Percentiles rank a stretch among this genome's conserved stretches.
These are phyloP conservation scores for Volutella citrinella DNA, from an alignment of 2,329 filamentous ascomycete species.

Conservation along the genomic window DNA sequence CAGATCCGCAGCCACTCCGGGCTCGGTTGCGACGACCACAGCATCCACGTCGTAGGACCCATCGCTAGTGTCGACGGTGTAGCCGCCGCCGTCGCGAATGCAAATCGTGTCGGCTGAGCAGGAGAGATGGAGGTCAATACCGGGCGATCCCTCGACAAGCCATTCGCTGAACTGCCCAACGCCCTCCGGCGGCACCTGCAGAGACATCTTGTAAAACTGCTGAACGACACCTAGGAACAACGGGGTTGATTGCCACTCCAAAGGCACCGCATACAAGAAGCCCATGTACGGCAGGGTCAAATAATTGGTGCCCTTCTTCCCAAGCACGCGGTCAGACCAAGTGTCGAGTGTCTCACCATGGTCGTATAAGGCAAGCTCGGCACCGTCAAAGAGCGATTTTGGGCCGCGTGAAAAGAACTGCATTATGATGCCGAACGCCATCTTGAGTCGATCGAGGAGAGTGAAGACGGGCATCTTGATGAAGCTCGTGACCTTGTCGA, in stretches of 20 bases:
- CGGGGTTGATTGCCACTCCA: slow-evolving; percentile 1
- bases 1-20: slow-evolving; percentile 1
- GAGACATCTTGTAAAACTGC: slow-evolving; percentile 1
- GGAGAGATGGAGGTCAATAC: neutral
- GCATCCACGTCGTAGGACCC: neutral
- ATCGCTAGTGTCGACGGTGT: neutral
- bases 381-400: slow-evolving; percentile 1
- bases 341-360: neutral
- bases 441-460: neutral
- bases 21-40: neutral
- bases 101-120: neutral
- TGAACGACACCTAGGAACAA: slow-evolving; percentile 1
- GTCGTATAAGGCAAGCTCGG: neutral
- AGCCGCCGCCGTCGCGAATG: neutral
- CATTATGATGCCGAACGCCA: neutral
- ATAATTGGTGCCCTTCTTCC: neutral
- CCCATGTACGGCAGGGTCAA: neutral
- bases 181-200: neutral
- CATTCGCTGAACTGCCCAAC: slow-evolving; percentile 1
- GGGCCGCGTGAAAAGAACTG: neutral
- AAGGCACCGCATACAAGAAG: neutral
- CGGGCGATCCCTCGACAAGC: slow-evolving; percentile 1
- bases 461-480: neutral
- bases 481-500: slow-evolving; percentile 1
- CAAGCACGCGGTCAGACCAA: neutral